phyloP scores from a whole-genome alignment of 1,284 basidiomycete species.

The Trametes versicolor region DNA sequence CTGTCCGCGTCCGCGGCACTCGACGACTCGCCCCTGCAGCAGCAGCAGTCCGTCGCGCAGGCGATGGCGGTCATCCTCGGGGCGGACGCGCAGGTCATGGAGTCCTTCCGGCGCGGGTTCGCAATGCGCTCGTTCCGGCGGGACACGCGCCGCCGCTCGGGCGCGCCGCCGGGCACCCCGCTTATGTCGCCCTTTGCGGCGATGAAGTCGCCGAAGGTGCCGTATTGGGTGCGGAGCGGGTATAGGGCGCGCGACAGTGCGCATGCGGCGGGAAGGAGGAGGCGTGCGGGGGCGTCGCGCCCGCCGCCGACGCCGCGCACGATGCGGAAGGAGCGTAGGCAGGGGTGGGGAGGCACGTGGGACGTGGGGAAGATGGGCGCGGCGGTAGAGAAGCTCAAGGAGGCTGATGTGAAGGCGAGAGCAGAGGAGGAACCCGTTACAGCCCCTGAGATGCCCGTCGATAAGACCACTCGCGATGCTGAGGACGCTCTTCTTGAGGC shows the following conservation, averaged over 20 bases:
- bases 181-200: constrained; percentile 12
- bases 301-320: constrained; percentile 41
- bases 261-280: constrained; percentile 19
- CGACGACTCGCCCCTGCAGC: constrained; percentile 29
- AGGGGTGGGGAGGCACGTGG: constrained; percentile 46
- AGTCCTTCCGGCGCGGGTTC: constrained; percentile 36
- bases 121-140: constrained; percentile 31
- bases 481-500: background rate
- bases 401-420: constrained; percentile 4
- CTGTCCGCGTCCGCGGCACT: background rate
- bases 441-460: background rate
- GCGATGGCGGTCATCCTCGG: constrained; percentile 36
- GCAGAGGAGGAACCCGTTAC: background rate
- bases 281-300: constrained; percentile 16
- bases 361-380: constrained; percentile 35
- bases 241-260: constrained; percentile 25
- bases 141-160: constrained; percentile 26
- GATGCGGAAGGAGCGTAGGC: constrained; percentile 40
- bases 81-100: constrained; percentile 38
- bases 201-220: constrained; percentile 36
- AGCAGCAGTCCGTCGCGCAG: constrained; percentile 30
- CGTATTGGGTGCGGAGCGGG: constrained; percentile 44
- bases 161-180: background rate
- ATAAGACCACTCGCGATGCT: background rate
- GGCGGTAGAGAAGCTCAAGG: constrained; percentile 38